phyloP scores from a whole-genome alignment of 1,139 yeast genomes.

The Pichia sp. region DNA sequence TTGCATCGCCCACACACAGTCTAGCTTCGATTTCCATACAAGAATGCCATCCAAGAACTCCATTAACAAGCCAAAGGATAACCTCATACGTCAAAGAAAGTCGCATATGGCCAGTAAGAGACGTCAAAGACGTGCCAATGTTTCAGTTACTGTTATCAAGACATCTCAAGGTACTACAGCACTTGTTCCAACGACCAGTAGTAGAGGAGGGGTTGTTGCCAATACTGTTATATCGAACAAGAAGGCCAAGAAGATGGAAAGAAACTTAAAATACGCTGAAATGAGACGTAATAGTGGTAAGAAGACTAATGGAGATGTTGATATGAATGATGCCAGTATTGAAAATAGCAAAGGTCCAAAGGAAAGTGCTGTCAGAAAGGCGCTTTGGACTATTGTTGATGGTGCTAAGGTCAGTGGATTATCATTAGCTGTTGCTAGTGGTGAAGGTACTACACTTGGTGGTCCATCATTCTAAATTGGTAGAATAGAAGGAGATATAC shows the following conservation, averaged over 20 bases:
- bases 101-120: conserved; percentile 53
- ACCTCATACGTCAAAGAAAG: conserved; percentile 53
- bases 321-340: conserved; percentile 31
- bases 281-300: conserved; percentile 48
- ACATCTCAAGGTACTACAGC: conserved; percentile 53
- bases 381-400: conserved; percentile 68
- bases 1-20: too few species aligned
- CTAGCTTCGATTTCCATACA: too few species aligned
- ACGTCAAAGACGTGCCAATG: conserved; percentile 48
- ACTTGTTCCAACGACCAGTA: conserved; percentile 55
- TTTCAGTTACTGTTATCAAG: conserved; percentile 39
- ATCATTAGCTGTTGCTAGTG: conserved; percentile 41
- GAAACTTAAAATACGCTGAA: conserved; percentile 70
- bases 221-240: conserved; percentile 72
- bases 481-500: too few species aligned
- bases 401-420: conserved; percentile 46
- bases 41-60: conserved; percentile 56
- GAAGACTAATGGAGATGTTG: conserved; percentile 38
- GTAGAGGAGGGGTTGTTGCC: conserved; percentile 45
- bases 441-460: conserved; percentile 85
- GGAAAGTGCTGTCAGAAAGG: conserved; percentile 55
- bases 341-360: conserved; percentile 31
- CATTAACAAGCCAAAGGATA: conserved; percentile 75
- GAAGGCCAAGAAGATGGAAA: conserved; percentile 76
- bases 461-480: conserved; percentile 30